Evolutionary conservation across 768 basidiomycete species (phyloP).

Genomic region (Tulasnella sp.): DNA sequence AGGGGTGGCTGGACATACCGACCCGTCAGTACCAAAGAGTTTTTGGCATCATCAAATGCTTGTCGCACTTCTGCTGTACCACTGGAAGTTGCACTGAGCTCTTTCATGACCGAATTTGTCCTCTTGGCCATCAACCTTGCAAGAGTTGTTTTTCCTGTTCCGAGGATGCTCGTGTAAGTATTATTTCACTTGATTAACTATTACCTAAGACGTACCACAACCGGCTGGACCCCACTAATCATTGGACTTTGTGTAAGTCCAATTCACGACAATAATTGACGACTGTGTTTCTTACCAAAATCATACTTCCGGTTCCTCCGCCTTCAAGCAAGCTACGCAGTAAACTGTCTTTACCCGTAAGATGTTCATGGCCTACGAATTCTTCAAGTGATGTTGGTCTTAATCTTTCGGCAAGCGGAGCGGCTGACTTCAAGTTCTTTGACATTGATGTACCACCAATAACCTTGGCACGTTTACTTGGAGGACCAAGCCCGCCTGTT

Average conservation of each 20-base stretch:
- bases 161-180: constrained; percentile 23
- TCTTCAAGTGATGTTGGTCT: constrained; percentile 51
- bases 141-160: constrained; percentile 54
- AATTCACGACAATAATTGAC: constrained; percentile 25
- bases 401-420: constrained; percentile 59
- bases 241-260: neutral
- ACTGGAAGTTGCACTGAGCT: constrained; percentile 60
- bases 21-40: constrained; percentile 47
- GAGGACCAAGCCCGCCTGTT: neutral
- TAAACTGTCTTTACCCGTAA: constrained; percentile 44
- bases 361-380: constrained; percentile 58
- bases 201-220: constrained; percentile 5
- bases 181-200: constrained; percentile 6
- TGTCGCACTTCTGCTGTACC: constrained; percentile 56
- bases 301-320: constrained; percentile 44
- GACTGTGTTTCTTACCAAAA: constrained; percentile 28
- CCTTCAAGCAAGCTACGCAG: constrained; percentile 40
- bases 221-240: constrained; percentile 60
- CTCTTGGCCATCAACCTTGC: constrained; percentile 54
- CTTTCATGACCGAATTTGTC: constrained; percentile 51
- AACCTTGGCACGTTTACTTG: constrained; percentile 21
- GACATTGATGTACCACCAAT: constrained; percentile 20
- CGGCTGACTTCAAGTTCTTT: constrained; percentile 25
- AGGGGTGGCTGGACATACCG: constrained; percentile 30
- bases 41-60: constrained; percentile 67